Evolutionary conservation across 1,139 yeast genomes (phyloP).

Genomic region (Suhomyces yuchorum): DNA sequence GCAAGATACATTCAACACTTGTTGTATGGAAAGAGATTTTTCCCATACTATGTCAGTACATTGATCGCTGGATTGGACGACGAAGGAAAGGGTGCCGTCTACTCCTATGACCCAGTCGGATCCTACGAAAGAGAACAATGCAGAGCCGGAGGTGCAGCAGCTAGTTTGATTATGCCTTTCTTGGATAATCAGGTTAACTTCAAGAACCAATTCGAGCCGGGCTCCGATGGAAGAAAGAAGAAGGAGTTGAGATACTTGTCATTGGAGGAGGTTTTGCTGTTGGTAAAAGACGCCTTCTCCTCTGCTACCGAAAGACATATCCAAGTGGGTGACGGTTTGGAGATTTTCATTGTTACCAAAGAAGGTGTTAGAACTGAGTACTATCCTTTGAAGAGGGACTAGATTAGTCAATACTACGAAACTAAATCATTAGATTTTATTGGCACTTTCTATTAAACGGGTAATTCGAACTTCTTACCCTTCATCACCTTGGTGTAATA

Average conservation of each 20-base stretch:
- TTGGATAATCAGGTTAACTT: conserved; percentile 95
- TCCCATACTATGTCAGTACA: conserved; percentile 96
- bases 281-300: conserved; percentile 90
- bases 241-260: conserved; percentile 62
- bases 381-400: conserved; percentile 88
- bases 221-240: conserved; percentile 65
- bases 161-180: conserved; percentile 94
- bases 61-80: conserved; percentile 93
- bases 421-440: not conserved
- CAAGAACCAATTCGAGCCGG: conserved; percentile 87
- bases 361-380: conserved; percentile 87
- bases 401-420: conserved; percentile 17
- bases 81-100: conserved; percentile 92
- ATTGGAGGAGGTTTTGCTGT: conserved; percentile 80
- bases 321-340: conserved; percentile 96
- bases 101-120: conserved; percentile 97
- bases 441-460: conserved; percentile 44
- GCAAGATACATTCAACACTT: conserved; percentile 92
- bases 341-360: conserved; percentile 85
- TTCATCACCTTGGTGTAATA: conserved; percentile 80
- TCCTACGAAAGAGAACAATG: conserved; percentile 97
- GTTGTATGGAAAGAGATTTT: conserved; percentile 88
- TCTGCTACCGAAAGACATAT: conserved; percentile 98
- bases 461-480: conserved; percentile 79
- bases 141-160: conserved; percentile 98